A percentile compares a stretch with the other conserved stretches of the same genome.
Evolutionary conservation across 1,284 basidiomycete species (phyloP).

Genomic region (Apiotrichum porosum): DNA sequence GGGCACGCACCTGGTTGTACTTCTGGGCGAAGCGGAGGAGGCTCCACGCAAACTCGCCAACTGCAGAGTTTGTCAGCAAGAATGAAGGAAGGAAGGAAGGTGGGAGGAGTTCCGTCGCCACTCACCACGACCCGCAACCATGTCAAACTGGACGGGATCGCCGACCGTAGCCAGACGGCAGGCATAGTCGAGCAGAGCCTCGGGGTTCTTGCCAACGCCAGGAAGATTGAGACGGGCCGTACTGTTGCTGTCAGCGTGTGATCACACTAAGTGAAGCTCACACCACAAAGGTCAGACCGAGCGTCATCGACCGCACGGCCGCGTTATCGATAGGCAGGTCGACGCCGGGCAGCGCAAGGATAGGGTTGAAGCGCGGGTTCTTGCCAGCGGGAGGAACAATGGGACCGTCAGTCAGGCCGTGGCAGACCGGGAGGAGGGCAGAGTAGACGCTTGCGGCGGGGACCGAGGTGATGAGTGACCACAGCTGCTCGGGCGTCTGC

Average conservation of each 20-base stretch:
- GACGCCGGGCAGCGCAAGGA: slow-evolving; percentile 12
- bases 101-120: too few species aligned
- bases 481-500: not conserved
- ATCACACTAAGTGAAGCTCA: too few species aligned
- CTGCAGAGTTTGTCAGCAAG: slow-evolving; percentile 17
- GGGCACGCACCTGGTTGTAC: slow-evolving; percentile 24
- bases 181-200: slow-evolving; percentile 11
- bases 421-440: not conserved
- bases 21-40: slow-evolving; percentile 30
- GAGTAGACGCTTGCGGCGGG: too few species aligned
- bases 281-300: slow-evolving; percentile 32
- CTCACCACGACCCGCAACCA: slow-evolving; percentile 7
- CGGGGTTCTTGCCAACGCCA: not conserved
- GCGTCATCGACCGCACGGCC: slow-evolving; percentile 15
- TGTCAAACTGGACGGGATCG: slow-evolving; percentile 12
- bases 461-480: not conserved
- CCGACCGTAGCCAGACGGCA: slow-evolving; percentile 11
- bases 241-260: too few species aligned
- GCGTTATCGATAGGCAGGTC: slow-evolving; percentile 17
- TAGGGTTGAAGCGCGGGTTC: too few species aligned
- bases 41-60: slow-evolving; percentile 27
- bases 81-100: too few species aligned
- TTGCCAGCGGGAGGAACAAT: too few species aligned
- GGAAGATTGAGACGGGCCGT: slow-evolving; percentile 2
- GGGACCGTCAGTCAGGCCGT: not conserved